Percentiles rank a stretch among this genome's conserved stretches.
Conservation (phyloP, 352 stramenopile species). For the Thraustotheca clavata region DNA sequence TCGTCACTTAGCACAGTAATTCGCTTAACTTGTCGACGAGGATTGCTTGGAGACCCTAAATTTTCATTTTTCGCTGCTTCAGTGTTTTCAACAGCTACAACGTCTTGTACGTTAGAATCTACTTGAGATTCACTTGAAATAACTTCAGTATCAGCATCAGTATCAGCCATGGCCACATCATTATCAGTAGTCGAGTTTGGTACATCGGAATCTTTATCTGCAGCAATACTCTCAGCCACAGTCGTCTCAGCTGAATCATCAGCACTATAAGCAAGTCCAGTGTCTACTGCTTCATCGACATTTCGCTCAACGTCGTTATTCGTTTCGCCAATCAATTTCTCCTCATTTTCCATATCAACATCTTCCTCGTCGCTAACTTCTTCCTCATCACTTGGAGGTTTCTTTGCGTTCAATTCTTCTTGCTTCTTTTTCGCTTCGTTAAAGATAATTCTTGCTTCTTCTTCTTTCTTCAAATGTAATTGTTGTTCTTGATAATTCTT, state of each 20-base stretch:
- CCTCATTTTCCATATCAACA: slow-evolving; percentile 13
- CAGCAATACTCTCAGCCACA: neutral
- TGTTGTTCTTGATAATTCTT: slow-evolving; percentile 61
- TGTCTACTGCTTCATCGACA: neutral
- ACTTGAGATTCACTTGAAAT: slow-evolving; percentile 22
- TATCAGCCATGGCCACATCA: neutral
- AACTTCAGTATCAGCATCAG: neutral
- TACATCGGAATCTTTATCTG: slow-evolving; percentile 11
- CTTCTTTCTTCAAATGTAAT: slow-evolving; percentile 50
- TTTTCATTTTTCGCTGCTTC: neutral
- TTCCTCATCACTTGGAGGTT: slow-evolving; percentile 18
- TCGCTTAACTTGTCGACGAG: too few species aligned
- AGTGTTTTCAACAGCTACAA: slow-evolving; percentile 28
- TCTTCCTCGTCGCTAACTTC: slow-evolving; percentile 12
- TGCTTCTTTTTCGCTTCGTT: slow-evolving; percentile 34
- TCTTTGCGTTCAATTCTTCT: slow-evolving; percentile 18
- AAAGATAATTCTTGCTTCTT: slow-evolving; percentile 50
- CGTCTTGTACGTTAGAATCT: slow-evolving; percentile 51
- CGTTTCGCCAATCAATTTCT: neutral
- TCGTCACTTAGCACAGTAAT: slow-evolving; percentile 1
- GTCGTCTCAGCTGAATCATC: neutral
- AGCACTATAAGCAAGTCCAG: neutral
- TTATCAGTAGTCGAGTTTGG: slow-evolving; percentile 22
- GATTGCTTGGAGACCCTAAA: neutral
- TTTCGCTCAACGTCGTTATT: slow-evolving; percentile 14